A percentile compares a stretch with the other conserved stretches of the same genome.
phyloP scores from a whole-genome alignment of 345 rosid genomes.

The Cardamine occulta region DNA sequence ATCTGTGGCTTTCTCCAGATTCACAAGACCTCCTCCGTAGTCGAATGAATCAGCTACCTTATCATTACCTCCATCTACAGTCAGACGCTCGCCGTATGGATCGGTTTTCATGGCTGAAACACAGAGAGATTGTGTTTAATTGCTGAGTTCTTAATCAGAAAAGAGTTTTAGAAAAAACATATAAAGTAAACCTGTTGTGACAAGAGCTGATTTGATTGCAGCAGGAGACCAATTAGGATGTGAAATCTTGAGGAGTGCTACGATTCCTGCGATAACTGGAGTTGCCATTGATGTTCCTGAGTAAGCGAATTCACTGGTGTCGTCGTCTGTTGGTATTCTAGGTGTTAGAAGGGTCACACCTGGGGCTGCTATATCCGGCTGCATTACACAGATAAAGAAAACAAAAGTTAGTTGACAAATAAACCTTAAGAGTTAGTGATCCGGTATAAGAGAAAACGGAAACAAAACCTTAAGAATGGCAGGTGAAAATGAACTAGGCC shows the following conservation, averaged over 20 bases:
- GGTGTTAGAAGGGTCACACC: slow-evolving; percentile 24
- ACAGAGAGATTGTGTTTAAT: slow-evolving; percentile 11
- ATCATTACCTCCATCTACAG: slow-evolving; percentile 47
- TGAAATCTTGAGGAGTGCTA: slow-evolving; percentile 37
- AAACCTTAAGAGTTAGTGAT: too few relatives aligned
- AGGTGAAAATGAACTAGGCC: slow-evolving; percentile 34
- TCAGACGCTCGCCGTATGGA: slow-evolving; percentile 50
- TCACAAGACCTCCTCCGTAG: slow-evolving; percentile 65
- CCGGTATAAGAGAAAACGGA: slow-evolving; percentile 2
- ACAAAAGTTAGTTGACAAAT: neutral
- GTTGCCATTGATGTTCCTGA: slow-evolving; percentile 71
- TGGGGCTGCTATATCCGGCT: slow-evolving; percentile 39
- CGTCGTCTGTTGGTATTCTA: slow-evolving; percentile 24
- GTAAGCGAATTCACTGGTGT: slow-evolving; percentile 29
- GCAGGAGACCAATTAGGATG: slow-evolving; percentile 71
- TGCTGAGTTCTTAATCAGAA: neutral
- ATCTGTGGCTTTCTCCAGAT: slow-evolving; percentile 53
- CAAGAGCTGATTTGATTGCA: slow-evolving; percentile 59
- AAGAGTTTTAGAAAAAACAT: neutral
- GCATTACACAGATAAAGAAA: neutral
- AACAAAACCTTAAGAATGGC: slow-evolving; percentile 33
- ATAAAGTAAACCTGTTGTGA: slow-evolving; percentile 51
- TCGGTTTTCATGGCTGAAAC: slow-evolving; percentile 33
- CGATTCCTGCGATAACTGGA: slow-evolving; percentile 58
- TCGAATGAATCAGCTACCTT: slow-evolving; percentile 65